phyloP scores from a whole-genome alignment of 164 flowering plant species.

The Annona cherimola region DNA sequence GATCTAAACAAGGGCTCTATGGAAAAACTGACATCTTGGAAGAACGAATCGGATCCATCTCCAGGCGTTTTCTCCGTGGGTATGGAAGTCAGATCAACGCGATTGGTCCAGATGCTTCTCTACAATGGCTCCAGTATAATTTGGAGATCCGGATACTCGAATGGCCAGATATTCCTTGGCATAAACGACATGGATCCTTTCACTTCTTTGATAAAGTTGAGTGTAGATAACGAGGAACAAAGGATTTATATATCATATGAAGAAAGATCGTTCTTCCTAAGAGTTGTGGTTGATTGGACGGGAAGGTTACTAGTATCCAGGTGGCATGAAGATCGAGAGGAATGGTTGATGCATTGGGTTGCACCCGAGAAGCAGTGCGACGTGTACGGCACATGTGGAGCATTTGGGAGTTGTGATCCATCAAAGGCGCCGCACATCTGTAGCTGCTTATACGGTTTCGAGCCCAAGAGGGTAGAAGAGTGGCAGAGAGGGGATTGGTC shows the following conservation, averaged over 20 bases:
- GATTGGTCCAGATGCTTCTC: constrained; percentile 9
- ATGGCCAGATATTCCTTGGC: neutral
- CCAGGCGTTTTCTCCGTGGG: constrained; percentile 24
- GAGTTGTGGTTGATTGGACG: neutral
- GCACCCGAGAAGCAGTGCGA: constrained; percentile 4
- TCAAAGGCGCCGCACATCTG: neutral
- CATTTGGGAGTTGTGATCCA: constrained; percentile 8
- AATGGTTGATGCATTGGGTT: neutral
- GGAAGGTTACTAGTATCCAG: neutral
- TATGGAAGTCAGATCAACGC: constrained; percentile 13
- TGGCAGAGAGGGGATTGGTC: neutral
- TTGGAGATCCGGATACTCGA: constrained; percentile 18
- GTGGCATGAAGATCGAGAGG: neutral
- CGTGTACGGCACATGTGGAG: constrained; percentile 14
- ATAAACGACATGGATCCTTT: too few species aligned
- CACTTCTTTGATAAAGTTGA: neutral
- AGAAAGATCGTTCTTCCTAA: neutral
- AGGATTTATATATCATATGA: neutral
- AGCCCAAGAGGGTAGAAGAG: neutral
- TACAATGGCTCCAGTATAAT: constrained; percentile 3
- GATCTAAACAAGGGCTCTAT: constrained; percentile 12
- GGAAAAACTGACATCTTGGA: constrained; percentile 26
- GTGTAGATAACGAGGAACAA: neutral
- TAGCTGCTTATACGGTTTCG: neutral
- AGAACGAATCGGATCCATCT: constrained; percentile 9